These are phyloP conservation scores for Calonectria leucothoes DNA, from an alignment of 2,329 filamentous ascomycete genomes.

Conservation along the genomic window DNA sequence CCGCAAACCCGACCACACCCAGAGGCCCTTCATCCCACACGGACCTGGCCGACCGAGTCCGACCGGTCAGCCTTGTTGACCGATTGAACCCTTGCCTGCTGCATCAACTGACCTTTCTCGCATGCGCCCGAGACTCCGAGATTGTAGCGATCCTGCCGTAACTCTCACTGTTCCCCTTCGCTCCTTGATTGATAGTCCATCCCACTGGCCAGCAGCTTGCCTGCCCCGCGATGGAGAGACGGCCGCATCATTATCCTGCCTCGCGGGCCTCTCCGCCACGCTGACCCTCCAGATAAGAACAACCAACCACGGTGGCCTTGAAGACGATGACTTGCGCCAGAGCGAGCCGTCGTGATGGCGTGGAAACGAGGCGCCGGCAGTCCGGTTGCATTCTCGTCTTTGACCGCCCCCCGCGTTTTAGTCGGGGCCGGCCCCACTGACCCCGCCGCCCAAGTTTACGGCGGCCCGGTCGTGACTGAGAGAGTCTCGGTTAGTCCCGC, in stretches of 20 bases:
- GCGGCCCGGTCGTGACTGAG: not conserved
- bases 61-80: not conserved
- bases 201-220: not conserved
- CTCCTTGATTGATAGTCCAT: not conserved
- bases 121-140: conserved; percentile 30
- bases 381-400: not conserved
- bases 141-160: not conserved
- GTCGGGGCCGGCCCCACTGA: not conserved
- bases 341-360: not conserved
- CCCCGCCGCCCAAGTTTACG: not conserved
- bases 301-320: not conserved
- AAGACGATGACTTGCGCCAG: not conserved
- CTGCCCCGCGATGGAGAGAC: not conserved
- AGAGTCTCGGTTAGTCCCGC: not conserved
- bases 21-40: not conserved
- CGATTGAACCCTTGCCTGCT: not conserved
- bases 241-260: not conserved
- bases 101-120: conserved; percentile 5
- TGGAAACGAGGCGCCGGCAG: not conserved
- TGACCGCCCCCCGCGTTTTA: not conserved
- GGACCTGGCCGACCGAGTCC: not conserved
- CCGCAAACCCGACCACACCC: conserved; percentile 16
- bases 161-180: not conserved
- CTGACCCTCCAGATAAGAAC: not conserved
- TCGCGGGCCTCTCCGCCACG: not conserved